Base-by-base conservation (phyloP, 2,329 filamentous ascomycete genomes). In the Aspergillus hortae region DNA sequence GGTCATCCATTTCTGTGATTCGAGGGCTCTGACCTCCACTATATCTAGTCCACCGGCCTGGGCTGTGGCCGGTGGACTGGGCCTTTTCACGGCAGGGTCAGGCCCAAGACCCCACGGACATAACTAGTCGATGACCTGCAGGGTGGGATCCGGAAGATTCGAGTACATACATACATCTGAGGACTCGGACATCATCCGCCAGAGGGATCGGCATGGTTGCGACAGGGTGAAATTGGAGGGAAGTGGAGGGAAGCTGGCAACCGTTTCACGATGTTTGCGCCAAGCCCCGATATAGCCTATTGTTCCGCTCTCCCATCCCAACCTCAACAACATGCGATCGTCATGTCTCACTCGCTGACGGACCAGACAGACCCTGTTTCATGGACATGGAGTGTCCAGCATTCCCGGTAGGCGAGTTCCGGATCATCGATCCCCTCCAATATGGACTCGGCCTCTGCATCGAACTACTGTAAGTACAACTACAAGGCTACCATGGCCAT, bases 1-100 rank as follows among this genome's bases (percentile, higher is more conserved):
- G 35, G 25, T 30, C 44, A 27, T 43, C 40, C 14, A 30, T 9
- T 33, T 35, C 25, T 30, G 15, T 59, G 56, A 62, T 61, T 60
- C 51, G 56, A 53, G 54, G 52, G 55, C 14, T 46, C 44, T 53
- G 48, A 27, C 17, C 44, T 43, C 19, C 40, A 43, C 32, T 21
- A 30, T 46, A 17, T 25, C 21, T 25, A 32, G 23, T n/a, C 19
- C 21, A n/a, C 23, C 7, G 6, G 12, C 21, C 44, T 52, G 40
- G 19, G 38, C 19, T 19, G 36, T 46, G 44, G 45, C 15, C 44
- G 23, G 15, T 44, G 15, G 6, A 19, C 30, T 35, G 33, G 19
- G 47, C 38, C 40, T 48, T 30, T 44, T 9, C 21, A 21, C 40
- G 32, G 9, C 12, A 32, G 21, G 12, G 11, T 23, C 40, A 17